Conservation (phyloP, 2,329 filamentous ascomycete species). For the Stagonosporopsis cucurbitacearum region DNA sequence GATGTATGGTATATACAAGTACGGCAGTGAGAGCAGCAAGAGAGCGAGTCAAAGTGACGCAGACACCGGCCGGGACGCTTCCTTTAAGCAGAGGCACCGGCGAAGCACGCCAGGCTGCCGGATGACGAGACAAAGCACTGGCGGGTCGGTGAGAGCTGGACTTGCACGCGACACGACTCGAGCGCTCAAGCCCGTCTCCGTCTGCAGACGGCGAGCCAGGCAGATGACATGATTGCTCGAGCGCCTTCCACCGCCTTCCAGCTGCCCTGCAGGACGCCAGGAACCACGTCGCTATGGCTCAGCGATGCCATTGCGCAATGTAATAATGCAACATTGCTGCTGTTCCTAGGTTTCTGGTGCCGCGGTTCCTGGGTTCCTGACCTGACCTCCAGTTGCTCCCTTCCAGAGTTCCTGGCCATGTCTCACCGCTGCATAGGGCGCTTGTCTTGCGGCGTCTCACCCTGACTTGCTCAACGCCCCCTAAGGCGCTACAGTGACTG, state of each 20-base stretch:
- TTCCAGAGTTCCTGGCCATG: constrained; percentile 8
- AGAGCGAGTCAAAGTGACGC: constrained; percentile 11
- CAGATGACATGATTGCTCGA: constrained; percentile 13
- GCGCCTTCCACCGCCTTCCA: constrained; percentile 17
- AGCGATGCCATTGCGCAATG: no score
- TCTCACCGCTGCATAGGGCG: not conserved
- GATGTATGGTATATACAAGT: no score
- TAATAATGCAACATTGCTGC: no score
- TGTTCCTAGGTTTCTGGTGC: no score
- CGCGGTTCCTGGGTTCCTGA: no score
- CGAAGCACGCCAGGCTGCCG: constrained; percentile 18
- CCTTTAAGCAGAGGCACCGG: constrained; percentile 17
- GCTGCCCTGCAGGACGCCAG: constrained; percentile 13
- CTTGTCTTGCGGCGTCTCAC: not conserved
- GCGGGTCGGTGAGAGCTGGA: constrained; percentile 12
- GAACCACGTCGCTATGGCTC: constrained; percentile 12
- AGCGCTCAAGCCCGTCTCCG: constrained; percentile 12
- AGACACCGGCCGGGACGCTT: constrained; percentile 17
- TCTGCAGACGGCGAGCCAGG: constrained; percentile 8
- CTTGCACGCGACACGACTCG: constrained; percentile 18
- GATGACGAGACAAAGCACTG: constrained; percentile 22
- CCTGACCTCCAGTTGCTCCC: no score
- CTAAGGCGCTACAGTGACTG: constrained; percentile 8
- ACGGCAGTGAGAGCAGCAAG: no score
- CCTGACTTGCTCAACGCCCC: not conserved